Evolutionary conservation across 345 rosid genomes (phyloP), one percentile per base, ranked within the genome.

Genomic region (Rubroshorea leprosula): DNA sequence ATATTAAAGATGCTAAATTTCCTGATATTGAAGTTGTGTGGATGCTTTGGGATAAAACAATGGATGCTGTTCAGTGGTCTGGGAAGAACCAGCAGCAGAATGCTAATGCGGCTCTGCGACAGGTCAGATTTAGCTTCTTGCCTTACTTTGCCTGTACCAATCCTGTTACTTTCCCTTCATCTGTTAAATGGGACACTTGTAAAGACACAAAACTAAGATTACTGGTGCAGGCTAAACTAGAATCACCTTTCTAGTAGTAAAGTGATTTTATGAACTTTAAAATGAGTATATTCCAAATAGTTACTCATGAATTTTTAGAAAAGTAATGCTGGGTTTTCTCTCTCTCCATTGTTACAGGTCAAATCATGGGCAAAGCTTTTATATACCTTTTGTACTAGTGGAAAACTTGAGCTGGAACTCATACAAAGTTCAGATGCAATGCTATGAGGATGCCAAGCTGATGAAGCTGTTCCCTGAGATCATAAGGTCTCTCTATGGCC

Each of bases 1-100:
- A 70, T 49, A 84, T 87, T 35, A 79, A 73, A 63, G 99, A 94
- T 64, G 96, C 95, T 52, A 83, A 84, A 57, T 75, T 93, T 27
- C 97, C 80, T 6, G 95, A 89, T 24, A 59, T 71, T 52, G 97
- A 94, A 74, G 74, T 86, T 27, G 82, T 94, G 57, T 74, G 95
- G 54, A 83, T 85, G 54, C 65, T 87, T 57, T 94, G 99, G 99
- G 96, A 94, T 83, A 82, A 83, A 24, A 56, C 90, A 56, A 94
- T 87, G 97, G 99, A 89, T 79, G 99, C 96, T 68, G 96, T 94
- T 58, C 99, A 87, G 68, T 90, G 97, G 96, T 89, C 97, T 66
- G 97, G 99, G 52, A 90, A 87, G 87, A 94, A 87, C 78, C 97
- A 94, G 79, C 95, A 94, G 80, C 99, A 90, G 76, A 94, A 90